phyloP scores from a whole-genome alignment of 495 filamentous ascomycete genomes.

The Physcia stellaris region DNA sequence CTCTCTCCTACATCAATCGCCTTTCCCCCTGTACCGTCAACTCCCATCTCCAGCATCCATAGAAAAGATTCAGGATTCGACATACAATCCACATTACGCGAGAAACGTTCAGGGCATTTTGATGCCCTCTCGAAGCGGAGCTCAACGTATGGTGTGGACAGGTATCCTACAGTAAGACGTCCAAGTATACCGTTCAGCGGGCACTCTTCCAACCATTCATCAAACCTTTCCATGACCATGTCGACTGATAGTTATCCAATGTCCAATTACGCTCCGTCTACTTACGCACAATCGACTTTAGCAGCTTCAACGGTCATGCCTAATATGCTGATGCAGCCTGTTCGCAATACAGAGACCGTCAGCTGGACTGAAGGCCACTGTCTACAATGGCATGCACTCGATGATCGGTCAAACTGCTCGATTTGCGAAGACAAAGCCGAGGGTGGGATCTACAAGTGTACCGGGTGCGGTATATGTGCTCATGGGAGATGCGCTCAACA shows the following conservation, averaged over 20 bases:
- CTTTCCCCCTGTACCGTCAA: conserved; percentile 62
- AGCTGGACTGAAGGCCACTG: conserved; percentile 94
- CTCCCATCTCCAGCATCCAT: conserved; percentile 67
- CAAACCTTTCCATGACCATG: conserved; percentile 74
- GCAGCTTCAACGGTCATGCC: conserved; percentile 98
- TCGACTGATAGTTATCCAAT: conserved; percentile 59
- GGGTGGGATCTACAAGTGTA: conserved; percentile 79
- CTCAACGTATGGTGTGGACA: conserved; percentile 77
- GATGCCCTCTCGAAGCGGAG: conserved; percentile 73
- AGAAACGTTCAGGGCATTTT: conserved; percentile 92
- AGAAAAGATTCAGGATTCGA: conserved; percentile 83
- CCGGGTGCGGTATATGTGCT: conserved; percentile 58
- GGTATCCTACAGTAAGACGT: conserved; percentile 51
- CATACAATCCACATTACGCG: conserved; percentile 67
- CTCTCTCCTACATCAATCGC: conserved; percentile 67
- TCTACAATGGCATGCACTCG: conserved; percentile 57
- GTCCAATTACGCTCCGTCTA: conserved; percentile 83
- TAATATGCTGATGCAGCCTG: conserved; percentile 70
- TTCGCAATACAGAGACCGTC: conserved; percentile 71
- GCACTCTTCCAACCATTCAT: conserved; percentile 59
- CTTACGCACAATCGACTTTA: conserved; percentile 92
- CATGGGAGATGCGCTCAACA: conserved; percentile 72
- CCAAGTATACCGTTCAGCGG: conserved; percentile 77
- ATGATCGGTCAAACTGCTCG: conserved; percentile 57
- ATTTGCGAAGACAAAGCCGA: conserved; percentile 85